These are phyloP conservation scores for Kwoniella heveanensis DNA, from an alignment of 768 basidiomycete genomes.

Conservation along the genomic window DNA sequence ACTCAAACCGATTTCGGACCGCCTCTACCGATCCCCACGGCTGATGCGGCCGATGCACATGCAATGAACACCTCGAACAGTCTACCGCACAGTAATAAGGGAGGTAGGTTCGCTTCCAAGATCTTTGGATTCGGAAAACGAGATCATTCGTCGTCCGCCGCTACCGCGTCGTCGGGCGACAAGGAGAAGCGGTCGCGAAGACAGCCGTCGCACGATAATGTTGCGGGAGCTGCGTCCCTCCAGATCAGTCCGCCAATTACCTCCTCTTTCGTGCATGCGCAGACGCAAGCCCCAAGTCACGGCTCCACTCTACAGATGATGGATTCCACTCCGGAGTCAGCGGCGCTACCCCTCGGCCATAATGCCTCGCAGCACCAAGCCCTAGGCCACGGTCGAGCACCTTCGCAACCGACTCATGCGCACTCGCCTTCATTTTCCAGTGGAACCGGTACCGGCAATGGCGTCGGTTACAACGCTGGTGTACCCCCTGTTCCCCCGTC, in stretches of 20 bases:
- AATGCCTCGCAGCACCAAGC: slow-evolving; percentile 3
- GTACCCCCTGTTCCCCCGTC: not conserved
- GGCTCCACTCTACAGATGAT: no score
- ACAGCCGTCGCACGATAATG: slow-evolving; percentile 17
- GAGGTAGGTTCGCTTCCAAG: slow-evolving; percentile 11
- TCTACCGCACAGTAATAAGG: slow-evolving; percentile 1
- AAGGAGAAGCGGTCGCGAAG: slow-evolving; percentile 13
- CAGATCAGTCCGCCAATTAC: slow-evolving; percentile 22
- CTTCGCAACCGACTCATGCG: not conserved
- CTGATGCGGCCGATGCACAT: not conserved
- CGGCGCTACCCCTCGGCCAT: not conserved
- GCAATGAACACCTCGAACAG: not conserved
- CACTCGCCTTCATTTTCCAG: not conserved
- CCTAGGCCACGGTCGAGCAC: slow-evolving; percentile 14
- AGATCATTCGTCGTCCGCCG: slow-evolving; percentile 6
- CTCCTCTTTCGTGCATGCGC: slow-evolving; percentile 9
- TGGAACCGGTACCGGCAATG: not conserved
- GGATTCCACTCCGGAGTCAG: not conserved
- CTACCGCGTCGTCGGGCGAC: not conserved
- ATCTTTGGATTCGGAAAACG: slow-evolving; percentile 17
- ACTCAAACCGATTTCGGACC: slow-evolving; percentile 13
- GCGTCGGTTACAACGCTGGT: no score
- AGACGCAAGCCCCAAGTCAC: not conserved
- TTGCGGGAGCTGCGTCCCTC: slow-evolving; percentile 1
- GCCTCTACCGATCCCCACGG: not conserved